A percentile compares a stretch with the other conserved stretches of the same genome.
Conservation (phyloP, 2,329 filamentous ascomycete genomes). For the Ophiostoma tasmaniense region DNA sequence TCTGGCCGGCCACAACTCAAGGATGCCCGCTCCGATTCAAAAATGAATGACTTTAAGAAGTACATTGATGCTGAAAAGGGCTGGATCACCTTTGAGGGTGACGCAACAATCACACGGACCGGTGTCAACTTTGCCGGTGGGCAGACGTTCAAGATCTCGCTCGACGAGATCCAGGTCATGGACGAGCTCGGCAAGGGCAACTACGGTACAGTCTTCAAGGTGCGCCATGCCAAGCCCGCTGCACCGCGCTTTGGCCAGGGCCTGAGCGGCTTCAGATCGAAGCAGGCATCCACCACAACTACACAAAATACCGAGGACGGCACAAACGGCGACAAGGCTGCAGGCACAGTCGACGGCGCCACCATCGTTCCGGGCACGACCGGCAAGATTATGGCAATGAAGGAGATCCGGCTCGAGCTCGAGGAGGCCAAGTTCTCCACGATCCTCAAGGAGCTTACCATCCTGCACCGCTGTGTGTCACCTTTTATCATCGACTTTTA, state of each 20-base stretch:
- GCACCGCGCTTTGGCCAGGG: conserved; percentile 52
- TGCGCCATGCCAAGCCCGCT: conserved; percentile 66
- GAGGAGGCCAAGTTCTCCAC: conserved; percentile 95
- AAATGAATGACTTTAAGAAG: conserved; percentile 57
- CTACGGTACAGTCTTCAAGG: conserved; percentile 96
- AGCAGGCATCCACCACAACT: background rate
- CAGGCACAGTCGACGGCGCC: conserved; percentile 10
- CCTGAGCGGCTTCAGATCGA: conserved; percentile 35
- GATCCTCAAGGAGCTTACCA: conserved; percentile 95
- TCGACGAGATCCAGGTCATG: conserved; percentile 89
- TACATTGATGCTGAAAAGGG: conserved; percentile 89
- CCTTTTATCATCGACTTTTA: conserved; percentile 99
- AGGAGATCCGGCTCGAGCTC: conserved; percentile 89
- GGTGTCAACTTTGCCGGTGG: conserved; percentile 91
- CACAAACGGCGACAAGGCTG: background rate
- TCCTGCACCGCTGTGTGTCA: conserved; percentile 87
- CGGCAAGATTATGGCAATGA: conserved; percentile 95
- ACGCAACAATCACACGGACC: conserved; percentile 77
- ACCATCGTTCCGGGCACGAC: conserved; percentile 38
- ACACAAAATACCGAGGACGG: background rate
- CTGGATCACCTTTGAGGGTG: conserved; percentile 85
- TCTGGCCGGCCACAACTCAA: conserved; percentile 27
- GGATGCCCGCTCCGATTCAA: conserved; percentile 35
- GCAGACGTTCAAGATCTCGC: conserved; percentile 81
- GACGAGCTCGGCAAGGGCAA: conserved; percentile 96